phyloP scores from a whole-genome alignment of 2,329 filamentous ascomycete genomes.

The Verticillium isaacii region DNA sequence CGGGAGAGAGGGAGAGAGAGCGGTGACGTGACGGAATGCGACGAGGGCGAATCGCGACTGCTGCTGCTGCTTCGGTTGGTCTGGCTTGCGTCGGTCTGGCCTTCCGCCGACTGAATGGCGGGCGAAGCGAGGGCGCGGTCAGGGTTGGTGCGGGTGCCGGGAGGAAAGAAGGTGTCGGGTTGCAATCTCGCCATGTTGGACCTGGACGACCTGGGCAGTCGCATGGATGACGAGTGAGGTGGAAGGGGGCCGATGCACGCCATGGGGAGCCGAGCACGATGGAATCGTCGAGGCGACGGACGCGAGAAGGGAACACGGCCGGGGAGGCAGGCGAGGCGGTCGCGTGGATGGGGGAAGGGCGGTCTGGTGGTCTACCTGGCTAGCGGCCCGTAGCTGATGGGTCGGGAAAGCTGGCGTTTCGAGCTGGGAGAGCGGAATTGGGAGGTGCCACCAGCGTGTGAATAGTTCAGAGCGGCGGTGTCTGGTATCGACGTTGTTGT shows the following conservation, averaged over 20 bases:
- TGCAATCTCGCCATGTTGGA: conserved; percentile 34
- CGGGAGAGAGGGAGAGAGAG: conserved; percentile 30
- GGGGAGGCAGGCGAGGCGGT: too few species aligned
- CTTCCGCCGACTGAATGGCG: conserved; percentile 8
- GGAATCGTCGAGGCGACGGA: not conserved
- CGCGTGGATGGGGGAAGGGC: not conserved
- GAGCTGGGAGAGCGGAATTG: not conserved
- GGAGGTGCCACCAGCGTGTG: not conserved
- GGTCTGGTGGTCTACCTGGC: not conserved
- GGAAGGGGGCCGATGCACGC: conserved; percentile 1
- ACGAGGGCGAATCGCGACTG: conserved; percentile 23
- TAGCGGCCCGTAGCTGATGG: not conserved
- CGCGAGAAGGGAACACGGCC: not conserved
- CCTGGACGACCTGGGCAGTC: conserved; percentile 1
- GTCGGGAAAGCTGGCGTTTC: not conserved
- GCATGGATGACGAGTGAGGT: not conserved
- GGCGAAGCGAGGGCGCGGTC: conserved; percentile 19
- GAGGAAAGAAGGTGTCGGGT: conserved; percentile 36
- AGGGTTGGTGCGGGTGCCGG: conserved; percentile 25
- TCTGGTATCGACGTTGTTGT: not conserved
- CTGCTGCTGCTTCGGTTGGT: conserved; percentile 18
- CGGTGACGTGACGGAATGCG: conserved; percentile 28
- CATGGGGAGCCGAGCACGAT: not conserved
- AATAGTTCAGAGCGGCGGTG: not conserved
- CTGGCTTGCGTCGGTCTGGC: conserved; percentile 3